phyloP scores from a whole-genome alignment of 768 basidiomycete species.

The Tulasnella sp. region DNA sequence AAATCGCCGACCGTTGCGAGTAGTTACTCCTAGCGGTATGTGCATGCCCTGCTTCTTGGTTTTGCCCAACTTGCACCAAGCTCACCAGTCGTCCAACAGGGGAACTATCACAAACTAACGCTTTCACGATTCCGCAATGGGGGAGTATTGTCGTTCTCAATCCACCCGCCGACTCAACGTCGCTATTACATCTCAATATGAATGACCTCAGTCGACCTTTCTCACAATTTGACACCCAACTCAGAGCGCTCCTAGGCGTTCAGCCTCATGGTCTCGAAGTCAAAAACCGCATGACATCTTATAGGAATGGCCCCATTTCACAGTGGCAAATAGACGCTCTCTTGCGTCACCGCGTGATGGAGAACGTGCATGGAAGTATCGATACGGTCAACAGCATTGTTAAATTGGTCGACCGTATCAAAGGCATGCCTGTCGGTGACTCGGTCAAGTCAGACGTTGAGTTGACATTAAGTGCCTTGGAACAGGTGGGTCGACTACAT shows the following conservation, averaged over 20 bases:
- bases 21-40: slow-evolving; percentile 47
- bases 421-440: slow-evolving; percentile 82
- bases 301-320: background rate
- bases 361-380: slow-evolving; percentile 55
- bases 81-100: too few relatives aligned
- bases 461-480: slow-evolving; percentile 57
- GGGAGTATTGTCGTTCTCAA: slow-evolving; percentile 80
- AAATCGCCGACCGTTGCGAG: slow-evolving; percentile 54
- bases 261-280: slow-evolving; percentile 47
- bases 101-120: slow-evolving; percentile 38
- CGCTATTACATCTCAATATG: slow-evolving; percentile 31
- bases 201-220: slow-evolving; percentile 45
- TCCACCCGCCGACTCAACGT: slow-evolving; percentile 26
- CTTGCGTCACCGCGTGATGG: slow-evolving; percentile 52
- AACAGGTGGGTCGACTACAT: slow-evolving; percentile 41
- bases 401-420: slow-evolving; percentile 72
- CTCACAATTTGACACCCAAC: slow-evolving; percentile 54
- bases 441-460: slow-evolving; percentile 66
- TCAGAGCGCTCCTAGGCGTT: slow-evolving; percentile 73
- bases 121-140: slow-evolving; percentile 91
- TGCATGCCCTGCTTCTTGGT: background rate
- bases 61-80: too few relatives aligned
- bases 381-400: slow-evolving; percentile 77
- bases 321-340: slow-evolving; percentile 75
- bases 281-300: slow-evolving; percentile 21